Evolutionary conservation across 805 yeast species (phyloP).

Genomic region (Candida odintsovae): DNA sequence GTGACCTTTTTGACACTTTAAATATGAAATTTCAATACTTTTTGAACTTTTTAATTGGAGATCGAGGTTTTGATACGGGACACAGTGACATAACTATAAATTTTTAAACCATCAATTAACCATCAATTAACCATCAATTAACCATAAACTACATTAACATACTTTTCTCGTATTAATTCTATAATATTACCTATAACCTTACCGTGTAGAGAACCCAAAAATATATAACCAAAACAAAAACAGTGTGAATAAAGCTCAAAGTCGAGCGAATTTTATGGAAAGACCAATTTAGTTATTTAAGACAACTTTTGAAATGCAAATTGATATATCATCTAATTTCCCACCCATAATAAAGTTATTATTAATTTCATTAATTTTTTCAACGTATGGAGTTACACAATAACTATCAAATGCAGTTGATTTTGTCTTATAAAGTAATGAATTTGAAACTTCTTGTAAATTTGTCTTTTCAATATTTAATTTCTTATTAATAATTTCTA

Average conservation of each 20-base stretch:
- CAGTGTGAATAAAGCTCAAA: not conserved
- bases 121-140: too few relatives aligned
- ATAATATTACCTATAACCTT: not conserved
- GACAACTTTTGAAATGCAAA: constrained; percentile 41
- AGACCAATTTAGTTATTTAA: constrained; percentile 3
- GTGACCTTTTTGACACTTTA: too few relatives aligned
- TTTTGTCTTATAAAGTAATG: constrained; percentile 38
- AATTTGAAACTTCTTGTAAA: constrained; percentile 35
- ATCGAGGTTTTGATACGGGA: too few relatives aligned
- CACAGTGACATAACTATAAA: too few relatives aligned
- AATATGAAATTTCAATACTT: too few relatives aligned
- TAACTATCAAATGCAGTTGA: constrained; percentile 47
- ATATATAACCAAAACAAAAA: too few relatives aligned
- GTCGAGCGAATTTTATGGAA: too few relatives aligned
- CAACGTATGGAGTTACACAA: constrained; percentile 49
- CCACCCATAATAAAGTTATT: constrained; percentile 40
- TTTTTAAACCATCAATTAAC: too few relatives aligned
- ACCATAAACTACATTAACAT: too few relatives aligned
- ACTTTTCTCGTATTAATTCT: not conserved
- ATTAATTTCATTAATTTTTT: constrained; percentile 37
- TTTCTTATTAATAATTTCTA: constrained; percentile 31
- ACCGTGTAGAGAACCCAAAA: not conserved
- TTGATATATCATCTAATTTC: constrained; percentile 48
- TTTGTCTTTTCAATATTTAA: constrained; percentile 24
- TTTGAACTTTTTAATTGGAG: too few relatives aligned